These are phyloP conservation scores for Zygnema cylindricum DNA, from an alignment of 139 green algal species.

Conservation along the genomic window DNA sequence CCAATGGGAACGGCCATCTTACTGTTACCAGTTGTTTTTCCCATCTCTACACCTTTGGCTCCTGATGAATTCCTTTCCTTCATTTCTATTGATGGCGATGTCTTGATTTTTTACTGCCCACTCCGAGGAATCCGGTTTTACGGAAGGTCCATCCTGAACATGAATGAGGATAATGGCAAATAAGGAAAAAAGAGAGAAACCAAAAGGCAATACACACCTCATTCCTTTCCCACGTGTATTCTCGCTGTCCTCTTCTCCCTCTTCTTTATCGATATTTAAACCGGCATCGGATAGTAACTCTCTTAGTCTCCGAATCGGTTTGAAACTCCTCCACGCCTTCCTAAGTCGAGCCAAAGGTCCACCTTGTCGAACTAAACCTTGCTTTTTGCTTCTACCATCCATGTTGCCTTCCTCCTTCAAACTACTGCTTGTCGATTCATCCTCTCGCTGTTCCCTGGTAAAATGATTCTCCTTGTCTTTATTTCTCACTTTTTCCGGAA, in stretches of 20 bases:
- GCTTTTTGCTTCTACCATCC: not conserved
- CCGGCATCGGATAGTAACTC: not conserved
- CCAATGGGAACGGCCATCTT: too few species aligned
- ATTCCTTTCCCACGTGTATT: not conserved
- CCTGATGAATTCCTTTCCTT: too few species aligned
- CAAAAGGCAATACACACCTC: not conserved
- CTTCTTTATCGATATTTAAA: not conserved
- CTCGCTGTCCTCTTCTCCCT: not conserved
- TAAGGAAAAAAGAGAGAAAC: too few species aligned
- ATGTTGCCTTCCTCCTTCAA: not conserved
- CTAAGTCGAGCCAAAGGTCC: not conserved
- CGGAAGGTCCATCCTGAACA: too few species aligned
- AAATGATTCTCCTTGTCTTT: not conserved
- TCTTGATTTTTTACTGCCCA: too few species aligned
- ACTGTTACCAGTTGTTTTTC: too few species aligned
- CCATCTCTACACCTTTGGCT: too few species aligned
- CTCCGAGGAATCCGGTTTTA: too few species aligned
- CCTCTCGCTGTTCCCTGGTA: not conserved
- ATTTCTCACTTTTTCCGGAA: not conserved
- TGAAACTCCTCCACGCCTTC: not conserved
- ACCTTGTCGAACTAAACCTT: not conserved
- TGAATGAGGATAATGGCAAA: too few species aligned
- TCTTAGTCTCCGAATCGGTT: not conserved
- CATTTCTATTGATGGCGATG: too few species aligned
- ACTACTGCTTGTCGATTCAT: not conserved